Base-by-base conservation (phyloP, 768 basidiomycete genomes). In the Asterophora parasitica region DNA sequence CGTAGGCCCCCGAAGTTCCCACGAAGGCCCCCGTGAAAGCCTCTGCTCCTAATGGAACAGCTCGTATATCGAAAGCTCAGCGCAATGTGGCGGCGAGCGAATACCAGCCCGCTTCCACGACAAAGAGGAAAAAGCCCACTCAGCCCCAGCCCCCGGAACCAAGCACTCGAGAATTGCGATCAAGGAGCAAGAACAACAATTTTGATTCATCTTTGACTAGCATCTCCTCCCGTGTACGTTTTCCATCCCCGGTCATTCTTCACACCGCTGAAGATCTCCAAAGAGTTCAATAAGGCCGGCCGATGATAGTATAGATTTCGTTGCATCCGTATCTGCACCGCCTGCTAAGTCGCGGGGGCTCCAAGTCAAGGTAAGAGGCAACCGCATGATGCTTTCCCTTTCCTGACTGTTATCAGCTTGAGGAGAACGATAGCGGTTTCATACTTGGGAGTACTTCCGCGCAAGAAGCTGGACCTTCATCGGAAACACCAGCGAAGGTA, bases 81-180 rank as follows among this genome's bases (percentile, higher is more conserved):
- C 68, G 58, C 31, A 58, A 53, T 32, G 52, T 62, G 52, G 17
- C 57, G 58, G 36, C 56, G 57, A 20, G 58, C 59, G 34, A 64
- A 59, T 48, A 64, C 44, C 63, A 66, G n/a, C 65, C 61, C 6
- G 60, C 70, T 38, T 69, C 70, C 19, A 66, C 68, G 11, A 52
- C 65, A 23, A 71, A 68, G 49, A 66, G 72, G 55, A 72, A 69
- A 58, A 68, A 67, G 42, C 49, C 58, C 11, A 55, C 60, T 15
- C 65, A 62, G 35, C 51, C 51, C 34, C 52, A 44, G 30, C 37
- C 31, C 46, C 42, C 45, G 7, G 68, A 72, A 51, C 57, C 67
- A 20, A 72, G 67, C 49, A 70, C 69, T 6, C 66, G 75, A 19
- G 70, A 74, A 52, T 54, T 77, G 34, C 70, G 77, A 30, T 76